Base-by-base conservation (phyloP, 768 basidiomycete species). In the Inosperma sp. region DNA sequence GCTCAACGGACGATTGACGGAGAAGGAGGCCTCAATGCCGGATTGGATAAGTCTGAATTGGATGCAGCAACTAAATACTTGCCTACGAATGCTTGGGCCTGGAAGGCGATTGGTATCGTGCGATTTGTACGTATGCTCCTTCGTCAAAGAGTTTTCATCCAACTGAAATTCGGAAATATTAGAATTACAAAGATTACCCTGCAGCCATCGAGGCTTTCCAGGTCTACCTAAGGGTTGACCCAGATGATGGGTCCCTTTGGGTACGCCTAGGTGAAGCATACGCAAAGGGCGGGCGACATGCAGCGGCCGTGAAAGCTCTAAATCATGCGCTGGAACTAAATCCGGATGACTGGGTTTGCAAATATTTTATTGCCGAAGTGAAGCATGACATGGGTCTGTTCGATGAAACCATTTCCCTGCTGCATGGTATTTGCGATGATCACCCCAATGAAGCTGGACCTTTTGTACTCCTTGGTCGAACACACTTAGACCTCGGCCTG, bases 31-130 rank as follows among this genome's bases (percentile, higher is more conserved):
- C 60, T 84, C 21, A 77, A 81, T 55, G 81, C 79, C 19, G 84
- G 76, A 10, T 68, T 79, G 42, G 75, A 69, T 56, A 68, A 59
- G 47, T 62, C 60, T 9, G 62, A 61, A 22, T 48, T 62, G 5
- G 71, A 68, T 19, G 68, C 67, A 3, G 70, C 73, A 7, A 76
- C 77, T 41, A 72, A 79, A 57, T 84, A 84, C 63, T 72, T 82
- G 35, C 86, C 89, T 0, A 82, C 81, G 30, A 93, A 95, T 59
- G 79, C 86, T 7, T 99, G 96, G 96, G 96, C 96, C 3, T 99
- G 95, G 94, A 97, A 96, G 68, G 94, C 93, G 17, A 69, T 92
- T 29, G 96, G 93, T 1, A 81, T 91, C 1, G 93, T 93, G 2
- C 93, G 94, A 65, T 70, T 94, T 69, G 95, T 93, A 60, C 66